Percentiles rank a stretch among this genome's conserved stretches.
Evolutionary conservation across 306 rosid species (phyloP).

Genomic region (Datisca glomerata): DNA sequence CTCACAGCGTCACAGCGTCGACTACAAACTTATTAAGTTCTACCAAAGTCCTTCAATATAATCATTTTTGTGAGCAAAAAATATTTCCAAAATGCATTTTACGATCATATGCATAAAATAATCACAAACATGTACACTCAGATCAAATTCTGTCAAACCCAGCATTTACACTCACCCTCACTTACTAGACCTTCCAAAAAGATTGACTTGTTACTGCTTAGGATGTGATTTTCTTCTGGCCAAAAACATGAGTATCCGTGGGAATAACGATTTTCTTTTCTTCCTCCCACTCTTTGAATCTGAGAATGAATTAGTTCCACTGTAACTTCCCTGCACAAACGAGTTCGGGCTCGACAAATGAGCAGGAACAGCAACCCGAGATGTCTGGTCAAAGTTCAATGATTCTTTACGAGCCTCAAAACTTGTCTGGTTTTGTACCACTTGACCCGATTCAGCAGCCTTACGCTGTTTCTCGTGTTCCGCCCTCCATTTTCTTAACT

Average conservation of each 20-base stretch:
- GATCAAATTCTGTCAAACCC: conserved; percentile 13
- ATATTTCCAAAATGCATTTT: conserved; percentile 28
- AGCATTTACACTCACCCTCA: conserved; percentile 15
- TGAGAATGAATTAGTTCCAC: conserved; percentile 35
- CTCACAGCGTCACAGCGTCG: background rate
- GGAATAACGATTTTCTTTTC: conserved; percentile 69
- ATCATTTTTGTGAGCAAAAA: conserved; percentile 21
- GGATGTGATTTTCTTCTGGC: conserved; percentile 45
- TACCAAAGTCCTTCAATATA: conserved; percentile 22
- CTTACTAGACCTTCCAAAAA: conserved; percentile 17
- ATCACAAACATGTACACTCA: conserved; percentile 33
- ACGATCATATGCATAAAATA: conserved; percentile 22
- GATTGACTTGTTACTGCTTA: conserved; percentile 35
- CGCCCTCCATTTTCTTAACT: conserved; percentile 72
- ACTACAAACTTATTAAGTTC: conserved; percentile 16
- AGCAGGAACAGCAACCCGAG: conserved; percentile 12
- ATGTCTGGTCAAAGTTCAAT: conserved; percentile 17
- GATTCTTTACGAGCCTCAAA: conserved; percentile 40
- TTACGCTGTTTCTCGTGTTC: conserved; percentile 64
- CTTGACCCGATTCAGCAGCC: conserved; percentile 40
- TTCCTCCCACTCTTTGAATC: conserved; percentile 54
- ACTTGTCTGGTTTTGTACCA: conserved; percentile 32
- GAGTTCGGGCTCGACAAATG: conserved; percentile 41
- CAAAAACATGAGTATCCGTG: conserved; percentile 82
- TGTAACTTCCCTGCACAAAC: conserved; percentile 10